phyloP scores from a whole-genome alignment of 139 green algal species.

The Tetradesmus lagerheimii region DNA sequence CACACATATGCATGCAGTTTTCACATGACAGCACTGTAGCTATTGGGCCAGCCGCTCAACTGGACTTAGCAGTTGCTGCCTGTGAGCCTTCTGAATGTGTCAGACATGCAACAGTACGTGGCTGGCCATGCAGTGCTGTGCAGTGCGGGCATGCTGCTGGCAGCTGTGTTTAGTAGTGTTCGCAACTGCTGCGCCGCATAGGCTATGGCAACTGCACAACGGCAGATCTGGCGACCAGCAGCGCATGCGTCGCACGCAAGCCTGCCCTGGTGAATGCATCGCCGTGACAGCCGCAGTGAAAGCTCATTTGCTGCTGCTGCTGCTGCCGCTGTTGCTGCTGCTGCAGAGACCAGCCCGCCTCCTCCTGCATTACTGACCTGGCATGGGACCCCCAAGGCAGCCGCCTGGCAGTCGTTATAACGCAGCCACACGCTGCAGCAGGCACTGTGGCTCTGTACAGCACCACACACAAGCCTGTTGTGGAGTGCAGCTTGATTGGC shows the following conservation, averaged over 20 bases:
- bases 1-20: no score
- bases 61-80: constrained; percentile 51
- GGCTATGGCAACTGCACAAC: no score
- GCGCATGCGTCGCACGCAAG: no score
- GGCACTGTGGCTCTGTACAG: constrained; percentile 56
- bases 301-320: neutral
- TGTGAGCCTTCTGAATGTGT: constrained; percentile 23
- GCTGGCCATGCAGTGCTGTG: neutral
- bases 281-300: neutral
- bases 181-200: no score
- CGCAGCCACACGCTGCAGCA: constrained; percentile 42
- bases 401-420: constrained; percentile 51
- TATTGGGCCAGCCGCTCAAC: constrained; percentile 41
- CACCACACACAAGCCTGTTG: constrained; percentile 55
- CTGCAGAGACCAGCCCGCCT: neutral
- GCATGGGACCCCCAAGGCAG: constrained; percentile 56
- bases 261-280: no score
- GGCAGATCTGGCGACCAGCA: no score
- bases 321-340: neutral
- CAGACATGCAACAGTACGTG: neutral
- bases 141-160: neutral
- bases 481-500: constrained; percentile 52
- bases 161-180: neutral
- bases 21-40: constrained; percentile 50
- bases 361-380: constrained; percentile 42